Evolutionary conservation across 1,284 basidiomycete species (phyloP), one percentile per base, ranked within the genome.

Genomic region (Pulveroboletus sp.): DNA sequence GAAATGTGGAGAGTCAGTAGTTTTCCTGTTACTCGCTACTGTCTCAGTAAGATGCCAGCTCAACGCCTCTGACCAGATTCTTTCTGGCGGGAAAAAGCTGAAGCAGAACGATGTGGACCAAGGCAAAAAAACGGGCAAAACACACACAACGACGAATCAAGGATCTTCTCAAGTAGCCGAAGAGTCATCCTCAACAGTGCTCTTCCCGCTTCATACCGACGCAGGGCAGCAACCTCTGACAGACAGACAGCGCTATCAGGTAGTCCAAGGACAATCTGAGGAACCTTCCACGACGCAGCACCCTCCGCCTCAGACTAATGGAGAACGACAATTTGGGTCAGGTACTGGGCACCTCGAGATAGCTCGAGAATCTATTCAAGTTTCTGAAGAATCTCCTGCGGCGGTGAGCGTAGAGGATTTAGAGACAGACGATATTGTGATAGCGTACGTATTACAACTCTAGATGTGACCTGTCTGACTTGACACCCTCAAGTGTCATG

Each of bases 401-500:
- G 22, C 15, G 18, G 31, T 52, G 35, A 29, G 26, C 2, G 14
- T 38, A 40, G 46, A 38, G 8, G 56, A 62, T 2, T 28, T 56
- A 8, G 43, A 25, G n/a, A 7, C 42, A 4, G 48, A 59, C 10
- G 65, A 66, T 33, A 38, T 66, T 7, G 57, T 62, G 9, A 68
- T 66, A 52, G 65, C 58, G 65, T 68, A 40, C 10, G 66, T 66
- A 43, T 17, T n/a, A 7, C 20, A n/a, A 35, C 2, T 35, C 18
- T 28, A 2, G 7, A 24, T 2, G 10, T 36, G 4, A 44, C 31
- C 1, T 31, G 12, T 48, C 20, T 55, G n/a, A 59, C 2, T 26
- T n/a, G n/a, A n/a, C n/a, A n/a, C 17, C 17, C 2, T 3, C 11
- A 24, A 69, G 68, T 28, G 48, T 69, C 15, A 65, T 72, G 52